phyloP scores from a whole-genome alignment of 1,139 yeast genomes.

The Ogataea hybrid region DNA sequence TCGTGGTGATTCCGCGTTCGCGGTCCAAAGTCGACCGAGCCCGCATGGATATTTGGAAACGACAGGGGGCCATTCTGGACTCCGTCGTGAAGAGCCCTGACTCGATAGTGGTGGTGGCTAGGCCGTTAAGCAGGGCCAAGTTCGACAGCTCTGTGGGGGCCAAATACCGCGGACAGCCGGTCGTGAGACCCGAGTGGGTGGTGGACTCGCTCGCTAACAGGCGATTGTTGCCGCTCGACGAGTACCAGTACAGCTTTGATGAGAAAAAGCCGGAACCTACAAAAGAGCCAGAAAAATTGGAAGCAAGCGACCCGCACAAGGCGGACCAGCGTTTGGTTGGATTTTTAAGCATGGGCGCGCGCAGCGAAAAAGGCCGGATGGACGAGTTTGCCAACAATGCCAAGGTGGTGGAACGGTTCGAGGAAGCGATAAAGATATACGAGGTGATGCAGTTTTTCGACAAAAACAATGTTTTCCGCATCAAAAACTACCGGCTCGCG shows the following conservation, averaged over 20 bases:
- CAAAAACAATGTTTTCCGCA: conserved; percentile 14
- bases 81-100: conserved; percentile 1
- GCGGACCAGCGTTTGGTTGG: conserved; percentile 3
- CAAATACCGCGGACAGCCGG: neutral
- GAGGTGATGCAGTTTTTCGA: conserved; percentile 20
- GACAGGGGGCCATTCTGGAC: conserved; percentile 22
- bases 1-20: conserved; percentile 19
- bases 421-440: conserved; percentile 32
- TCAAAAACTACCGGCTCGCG: conserved; percentile 43
- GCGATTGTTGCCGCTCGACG: conserved; percentile 4
- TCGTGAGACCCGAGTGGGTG: conserved; percentile 19
- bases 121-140: neutral
- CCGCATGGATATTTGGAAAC: conserved; percentile 20
- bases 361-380: neutral
- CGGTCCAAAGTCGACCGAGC: conserved; percentile 14
- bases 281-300: neutral
- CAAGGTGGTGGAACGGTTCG: conserved; percentile 36
- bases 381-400: conserved; percentile 32
- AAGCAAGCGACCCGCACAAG: neutral
- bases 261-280: neutral
- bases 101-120: conserved; percentile 7
- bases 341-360: conserved; percentile 2
- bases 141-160: neutral
- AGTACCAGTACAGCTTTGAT: conserved; percentile 3
- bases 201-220: conserved; percentile 13